Base-by-base conservation (phyloP, 441 rosid species). In the Pelargonium australe region DNA sequence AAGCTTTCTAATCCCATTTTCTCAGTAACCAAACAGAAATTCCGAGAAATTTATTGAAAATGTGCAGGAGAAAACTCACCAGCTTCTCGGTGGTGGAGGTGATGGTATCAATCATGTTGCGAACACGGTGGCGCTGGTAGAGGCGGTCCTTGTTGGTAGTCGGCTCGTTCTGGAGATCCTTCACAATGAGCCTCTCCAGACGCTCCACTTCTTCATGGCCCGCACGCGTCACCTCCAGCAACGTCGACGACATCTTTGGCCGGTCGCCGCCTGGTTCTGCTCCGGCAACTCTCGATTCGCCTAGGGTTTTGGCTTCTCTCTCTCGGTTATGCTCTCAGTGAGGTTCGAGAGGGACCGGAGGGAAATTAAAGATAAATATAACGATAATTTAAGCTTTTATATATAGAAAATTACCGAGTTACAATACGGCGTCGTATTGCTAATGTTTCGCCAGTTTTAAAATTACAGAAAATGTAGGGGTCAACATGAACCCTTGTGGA, bases 191-290 rank as follows among this genome's bases (percentile, higher is more conserved):
- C 65, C 97, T 91, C 77, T 95, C 97, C 28, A 91, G 45, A 62
- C 91, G 83, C 79, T 95, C 99, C 63, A 89, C 82, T 69, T 95
- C 97, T 84, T 95, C 96, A 63, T 95, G 99, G 19, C 87, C 80
- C 9, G 89, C 86, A 17, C 99, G 91, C 63, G 97, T 90, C 75
- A 81, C 81, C 86, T 90, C 99, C 64, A 95, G 84, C 58, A 92
- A 84, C 45, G 98, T 92, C 75, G 99, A 90, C 64, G 98, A 91
- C 99, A 95, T 95, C 71, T 69, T 78, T 19, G 10, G 65, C 8
- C 45, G 1, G 64, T 43, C 53, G 25, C 34, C 5, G 53, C 65
- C 71, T 58, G 17, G 12, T 34, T 19, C 9, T 3, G 12, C 76
- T 68, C 12, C 78, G 81, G 70, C 49, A 34, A 49, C 11, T 14